These are phyloP conservation scores for Novakomyces olei DNA, from an alignment of 805 yeast genomes.

Conservation along the genomic window DNA sequence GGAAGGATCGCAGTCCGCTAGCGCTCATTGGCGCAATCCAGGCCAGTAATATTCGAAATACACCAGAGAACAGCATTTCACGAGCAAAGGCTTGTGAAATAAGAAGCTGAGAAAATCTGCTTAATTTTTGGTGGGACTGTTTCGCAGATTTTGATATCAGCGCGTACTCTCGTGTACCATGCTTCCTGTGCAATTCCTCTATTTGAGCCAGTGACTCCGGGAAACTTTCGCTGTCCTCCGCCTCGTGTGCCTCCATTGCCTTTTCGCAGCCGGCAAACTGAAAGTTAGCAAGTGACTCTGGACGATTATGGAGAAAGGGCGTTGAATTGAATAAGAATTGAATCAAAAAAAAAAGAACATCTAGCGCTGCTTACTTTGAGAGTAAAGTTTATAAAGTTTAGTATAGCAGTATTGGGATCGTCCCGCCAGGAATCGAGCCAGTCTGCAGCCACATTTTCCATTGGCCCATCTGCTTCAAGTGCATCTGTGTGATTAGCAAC, in stretches of 20 bases:
- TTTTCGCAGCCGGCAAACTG: constrained; percentile 44
- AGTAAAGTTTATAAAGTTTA: constrained; percentile 43
- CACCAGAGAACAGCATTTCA: constrained; percentile 31
- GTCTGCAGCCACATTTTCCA: constrained; percentile 29
- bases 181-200: constrained; percentile 22
- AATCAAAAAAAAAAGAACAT: neutral
- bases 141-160: constrained; percentile 30
- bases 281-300: constrained; percentile 4
- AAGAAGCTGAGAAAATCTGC: constrained; percentile 33
- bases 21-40: constrained; percentile 63
- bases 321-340: neutral
- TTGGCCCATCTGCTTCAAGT: constrained; percentile 23
- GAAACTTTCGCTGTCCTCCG: constrained; percentile 45
- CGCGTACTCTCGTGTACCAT: constrained; percentile 48
- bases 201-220: constrained; percentile 53
- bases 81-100: constrained; percentile 31
- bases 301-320: constrained; percentile 9
- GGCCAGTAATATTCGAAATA: constrained; percentile 36
- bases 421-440: constrained; percentile 35
- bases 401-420: constrained; percentile 27
- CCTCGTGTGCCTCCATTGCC: constrained; percentile 53
- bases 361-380: constrained; percentile 21
- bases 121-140: constrained; percentile 31
- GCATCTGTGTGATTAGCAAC: too few relatives aligned
- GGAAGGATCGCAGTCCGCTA: constrained; percentile 43